Evolutionary conservation across 768 basidiomycete species (phyloP).

Genomic region (Boletus sensibilis): DNA sequence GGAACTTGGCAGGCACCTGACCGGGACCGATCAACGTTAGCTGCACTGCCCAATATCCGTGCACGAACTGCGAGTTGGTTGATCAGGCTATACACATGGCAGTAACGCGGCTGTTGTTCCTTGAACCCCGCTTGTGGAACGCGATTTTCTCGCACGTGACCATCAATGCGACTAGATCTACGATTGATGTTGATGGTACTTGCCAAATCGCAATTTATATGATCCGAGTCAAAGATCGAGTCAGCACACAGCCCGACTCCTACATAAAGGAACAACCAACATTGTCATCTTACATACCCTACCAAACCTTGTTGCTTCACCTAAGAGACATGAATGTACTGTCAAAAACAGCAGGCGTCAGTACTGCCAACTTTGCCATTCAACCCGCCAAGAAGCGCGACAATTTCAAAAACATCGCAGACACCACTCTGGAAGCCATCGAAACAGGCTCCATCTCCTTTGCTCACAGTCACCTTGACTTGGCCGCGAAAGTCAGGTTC

Average conservation of each 20-base stretch:
- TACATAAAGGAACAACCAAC: background rate
- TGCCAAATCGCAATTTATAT: background rate
- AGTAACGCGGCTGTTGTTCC: background rate
- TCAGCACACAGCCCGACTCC: background rate
- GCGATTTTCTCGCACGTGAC: background rate
- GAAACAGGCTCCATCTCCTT: conserved; percentile 43
- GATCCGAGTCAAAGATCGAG: background rate
- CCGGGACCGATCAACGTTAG: too few species aligned
- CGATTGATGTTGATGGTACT: too few species aligned
- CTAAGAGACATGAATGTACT: conserved; percentile 1
- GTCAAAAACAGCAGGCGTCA: background rate
- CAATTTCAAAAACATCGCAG: conserved; percentile 43
- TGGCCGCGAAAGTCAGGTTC: conserved; percentile 34
- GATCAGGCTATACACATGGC: background rate
- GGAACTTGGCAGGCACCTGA: too few species aligned
- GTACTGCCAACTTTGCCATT: background rate
- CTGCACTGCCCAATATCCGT: background rate
- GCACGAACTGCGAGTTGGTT: background rate
- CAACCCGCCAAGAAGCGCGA: conserved; percentile 9
- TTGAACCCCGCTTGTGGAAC: too few species aligned
- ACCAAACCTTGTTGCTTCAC: background rate
- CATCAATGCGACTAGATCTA: background rate
- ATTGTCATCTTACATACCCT: too few species aligned
- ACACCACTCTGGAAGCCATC: conserved; percentile 49
- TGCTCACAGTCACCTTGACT: conserved; percentile 30